Percentiles rank a stretch among this genome's conserved stretches.
Conservation (phyloP, 148 eudicot species). For the Salicornia ramosissima region DNA sequence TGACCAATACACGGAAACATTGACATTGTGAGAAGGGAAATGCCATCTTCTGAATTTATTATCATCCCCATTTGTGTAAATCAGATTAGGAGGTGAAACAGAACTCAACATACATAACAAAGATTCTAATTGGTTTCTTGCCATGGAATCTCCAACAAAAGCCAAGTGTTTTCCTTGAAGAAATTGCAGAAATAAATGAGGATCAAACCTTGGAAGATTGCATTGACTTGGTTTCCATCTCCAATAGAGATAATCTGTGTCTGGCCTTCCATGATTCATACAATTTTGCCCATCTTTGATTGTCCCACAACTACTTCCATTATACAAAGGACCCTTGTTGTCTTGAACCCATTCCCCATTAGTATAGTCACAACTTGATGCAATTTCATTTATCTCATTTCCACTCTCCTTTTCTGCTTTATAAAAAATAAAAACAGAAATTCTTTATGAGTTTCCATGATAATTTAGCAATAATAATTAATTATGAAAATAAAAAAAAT, state of each 20-base stretch:
- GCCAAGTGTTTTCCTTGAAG: constrained; percentile 63
- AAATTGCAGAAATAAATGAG: constrained; percentile 50
- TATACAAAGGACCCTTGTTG: constrained; percentile 61
- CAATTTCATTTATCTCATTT: constrained; percentile 16
- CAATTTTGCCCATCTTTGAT: constrained; percentile 82
- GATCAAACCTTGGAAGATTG: constrained; percentile 62
- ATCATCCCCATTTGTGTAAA: constrained; percentile 60
- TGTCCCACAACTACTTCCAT: constrained; percentile 65
- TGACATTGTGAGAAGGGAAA: constrained; percentile 55
- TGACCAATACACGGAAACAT: constrained; percentile 75
- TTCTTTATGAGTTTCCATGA: background rate
- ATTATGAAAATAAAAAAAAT: background rate
- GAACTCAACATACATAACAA: constrained; percentile 70
- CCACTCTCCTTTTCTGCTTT: constrained; percentile 33
- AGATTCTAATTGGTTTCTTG: constrained; percentile 88
- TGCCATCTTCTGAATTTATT: constrained; percentile 72
- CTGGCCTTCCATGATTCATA: constrained; percentile 70
- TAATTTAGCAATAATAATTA: background rate
- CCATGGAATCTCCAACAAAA: constrained; percentile 93
- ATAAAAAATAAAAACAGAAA: constrained; percentile 15
- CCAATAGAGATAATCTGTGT: constrained; percentile 68
- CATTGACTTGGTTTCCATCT: constrained; percentile 73
- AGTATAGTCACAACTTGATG: constrained; percentile 55
- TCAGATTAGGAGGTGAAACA: constrained; percentile 44
- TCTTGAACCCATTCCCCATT: constrained; percentile 66